These are phyloP conservation scores for Leccinum obscurum DNA, from an alignment of 768 basidiomycete genomes.

Conservation along the genomic window DNA sequence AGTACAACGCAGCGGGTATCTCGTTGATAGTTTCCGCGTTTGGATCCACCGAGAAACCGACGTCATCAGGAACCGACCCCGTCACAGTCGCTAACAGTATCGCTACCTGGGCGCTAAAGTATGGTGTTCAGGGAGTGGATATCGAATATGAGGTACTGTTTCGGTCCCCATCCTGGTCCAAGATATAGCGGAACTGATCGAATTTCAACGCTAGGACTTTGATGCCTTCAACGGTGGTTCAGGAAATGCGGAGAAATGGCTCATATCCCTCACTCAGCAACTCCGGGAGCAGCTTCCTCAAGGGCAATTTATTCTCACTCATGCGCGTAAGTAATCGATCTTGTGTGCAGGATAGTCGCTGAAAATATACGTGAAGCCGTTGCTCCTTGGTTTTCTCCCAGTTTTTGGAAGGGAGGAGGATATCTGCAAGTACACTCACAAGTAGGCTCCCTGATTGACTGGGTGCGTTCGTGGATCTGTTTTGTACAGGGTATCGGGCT, in stretches of 20 bases:
- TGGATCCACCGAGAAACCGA: conserved; percentile 42
- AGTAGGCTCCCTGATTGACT: conserved; percentile 46
- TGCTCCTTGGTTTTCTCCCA: conserved; percentile 43
- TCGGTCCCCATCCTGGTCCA: not conserved
- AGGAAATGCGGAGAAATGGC: conserved; percentile 50
- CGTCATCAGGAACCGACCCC: conserved; percentile 35
- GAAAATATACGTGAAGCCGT: conserved; percentile 31
- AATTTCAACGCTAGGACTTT: conserved; percentile 49
- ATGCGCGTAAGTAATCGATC: conserved; percentile 31
- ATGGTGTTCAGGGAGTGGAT: conserved; percentile 51
- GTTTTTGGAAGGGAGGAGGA: conserved; percentile 39
- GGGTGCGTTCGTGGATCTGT: conserved; percentile 28
- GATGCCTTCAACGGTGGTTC: conserved; percentile 42
- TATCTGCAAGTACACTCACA: conserved; percentile 39
- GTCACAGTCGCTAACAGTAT: conserved; percentile 40
- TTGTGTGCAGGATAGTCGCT: no score
- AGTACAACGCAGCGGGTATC: conserved; percentile 55
- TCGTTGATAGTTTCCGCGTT: conserved; percentile 57
- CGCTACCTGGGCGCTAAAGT: conserved; percentile 45
- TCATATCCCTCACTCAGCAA: conserved; percentile 31
- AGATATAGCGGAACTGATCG: not conserved
- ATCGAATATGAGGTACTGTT: conserved; percentile 47
- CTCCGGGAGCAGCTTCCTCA: conserved; percentile 34
- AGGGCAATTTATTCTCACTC: conserved; percentile 34
- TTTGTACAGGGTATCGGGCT: not conserved